These are phyloP conservation scores for Pleurotus citrinopileatus DNA, from an alignment of 768 basidiomycete genomes.

Conservation along the genomic window DNA sequence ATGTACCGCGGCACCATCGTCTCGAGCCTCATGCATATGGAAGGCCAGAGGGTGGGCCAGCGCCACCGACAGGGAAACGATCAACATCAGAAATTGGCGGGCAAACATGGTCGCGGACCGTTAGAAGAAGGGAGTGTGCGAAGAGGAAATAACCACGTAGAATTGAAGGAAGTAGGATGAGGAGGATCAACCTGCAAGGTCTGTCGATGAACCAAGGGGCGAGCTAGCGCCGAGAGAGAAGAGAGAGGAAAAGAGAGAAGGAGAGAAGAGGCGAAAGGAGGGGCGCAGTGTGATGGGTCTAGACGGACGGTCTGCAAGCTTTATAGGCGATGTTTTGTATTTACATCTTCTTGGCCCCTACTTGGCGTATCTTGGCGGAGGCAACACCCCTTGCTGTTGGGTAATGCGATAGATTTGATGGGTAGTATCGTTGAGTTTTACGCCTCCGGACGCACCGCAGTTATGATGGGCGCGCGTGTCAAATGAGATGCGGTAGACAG, in stretches of 20 bases:
- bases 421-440: background rate
- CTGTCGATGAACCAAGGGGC: slow-evolving; percentile 17
- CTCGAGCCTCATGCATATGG: slow-evolving; percentile 16
- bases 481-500: no score
- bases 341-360: slow-evolving; percentile 3
- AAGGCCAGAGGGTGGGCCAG: slow-evolving; percentile 19
- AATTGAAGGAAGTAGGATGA: slow-evolving; percentile 10
- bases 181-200: slow-evolving; percentile 11
- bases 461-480: background rate
- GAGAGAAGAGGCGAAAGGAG: slow-evolving; percentile 4
- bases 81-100: background rate
- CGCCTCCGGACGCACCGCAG: background rate
- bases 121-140: background rate
- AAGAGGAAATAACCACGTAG: slow-evolving; percentile 2
- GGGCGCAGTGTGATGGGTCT: background rate
- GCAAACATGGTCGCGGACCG: background rate
- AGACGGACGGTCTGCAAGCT: slow-evolving; percentile 6
- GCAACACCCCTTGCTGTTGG: background rate
- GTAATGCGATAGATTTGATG: slow-evolving; percentile 4
- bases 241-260: slow-evolving; percentile 10
- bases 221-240: slow-evolving; percentile 19
- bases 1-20: slow-evolving; percentile 14
- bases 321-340: background rate
- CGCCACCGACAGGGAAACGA: slow-evolving; percentile 11
- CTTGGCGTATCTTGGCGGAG: slow-evolving; percentile 8